Percentiles rank a stretch among this genome's conserved stretches.
These are phyloP conservation scores for Yamagishiella unicocca DNA, from an alignment of 139 green algal genomes.

Conservation along the genomic window DNA sequence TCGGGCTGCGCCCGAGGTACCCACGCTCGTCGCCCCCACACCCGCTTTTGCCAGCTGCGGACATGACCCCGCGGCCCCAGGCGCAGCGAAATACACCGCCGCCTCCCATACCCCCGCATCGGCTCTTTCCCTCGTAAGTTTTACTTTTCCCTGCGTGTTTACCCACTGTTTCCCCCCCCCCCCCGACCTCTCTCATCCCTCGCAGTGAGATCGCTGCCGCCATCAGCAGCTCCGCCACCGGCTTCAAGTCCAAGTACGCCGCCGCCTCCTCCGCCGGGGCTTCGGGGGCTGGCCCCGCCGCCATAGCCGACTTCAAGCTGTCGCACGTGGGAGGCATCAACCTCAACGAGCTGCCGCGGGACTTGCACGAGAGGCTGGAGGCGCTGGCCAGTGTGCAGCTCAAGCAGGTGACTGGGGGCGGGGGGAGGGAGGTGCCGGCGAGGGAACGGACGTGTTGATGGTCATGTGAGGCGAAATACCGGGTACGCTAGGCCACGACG, in stretches of 20 bases:
- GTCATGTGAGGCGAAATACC: too few relatives aligned
- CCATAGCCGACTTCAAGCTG: slow-evolving; percentile 35
- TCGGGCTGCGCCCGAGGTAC: too few relatives aligned
- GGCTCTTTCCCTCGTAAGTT: too few relatives aligned
- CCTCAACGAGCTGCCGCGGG: slow-evolving; percentile 47
- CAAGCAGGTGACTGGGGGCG: not conserved
- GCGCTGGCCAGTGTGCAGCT: slow-evolving; percentile 38
- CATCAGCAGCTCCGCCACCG: not conserved
- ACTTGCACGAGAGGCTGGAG: slow-evolving; percentile 57
- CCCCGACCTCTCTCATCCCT: not conserved
- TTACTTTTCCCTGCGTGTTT: too few relatives aligned
- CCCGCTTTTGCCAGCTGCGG: too few relatives aligned
- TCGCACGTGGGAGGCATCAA: slow-evolving; percentile 34
- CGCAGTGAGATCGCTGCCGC: slow-evolving; percentile 11
- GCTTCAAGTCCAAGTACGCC: slow-evolving; percentile 40
- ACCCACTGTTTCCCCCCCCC: not conserved
- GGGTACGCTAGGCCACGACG: too few relatives aligned
- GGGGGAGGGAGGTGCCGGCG: too few relatives aligned
- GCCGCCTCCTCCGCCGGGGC: not conserved
- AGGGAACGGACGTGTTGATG: too few relatives aligned
- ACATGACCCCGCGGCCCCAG: too few relatives aligned
- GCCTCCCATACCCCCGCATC: too few relatives aligned
- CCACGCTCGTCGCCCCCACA: too few relatives aligned
- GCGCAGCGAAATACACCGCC: too few relatives aligned
- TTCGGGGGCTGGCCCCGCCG: not conserved